Conservation (phyloP, 768 basidiomycete species). For the Boletus coccyginus region DNA sequence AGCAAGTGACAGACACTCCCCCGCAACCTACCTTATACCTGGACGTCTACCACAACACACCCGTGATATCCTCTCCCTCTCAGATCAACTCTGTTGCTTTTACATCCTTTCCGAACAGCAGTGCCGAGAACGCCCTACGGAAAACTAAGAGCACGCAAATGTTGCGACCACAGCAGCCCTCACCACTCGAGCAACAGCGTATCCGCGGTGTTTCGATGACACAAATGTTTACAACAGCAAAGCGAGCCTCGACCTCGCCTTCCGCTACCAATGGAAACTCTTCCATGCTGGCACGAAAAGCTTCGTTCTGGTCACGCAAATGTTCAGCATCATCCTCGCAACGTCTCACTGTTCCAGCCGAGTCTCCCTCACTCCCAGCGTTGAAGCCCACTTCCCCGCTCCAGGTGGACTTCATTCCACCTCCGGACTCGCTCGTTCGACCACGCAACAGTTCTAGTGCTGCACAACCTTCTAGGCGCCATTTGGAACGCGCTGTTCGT, state of each 20-base stretch:
- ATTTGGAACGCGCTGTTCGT: slow-evolving; percentile 36
- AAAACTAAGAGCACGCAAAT: slow-evolving; percentile 53
- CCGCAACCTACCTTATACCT: slow-evolving; percentile 57
- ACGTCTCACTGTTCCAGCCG: slow-evolving; percentile 29
- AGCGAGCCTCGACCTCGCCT: slow-evolving; percentile 40
- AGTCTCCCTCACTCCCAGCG: slow-evolving; percentile 36
- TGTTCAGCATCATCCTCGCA: slow-evolving; percentile 36
- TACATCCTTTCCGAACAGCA: slow-evolving; percentile 19
- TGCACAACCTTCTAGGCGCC: slow-evolving; percentile 41
- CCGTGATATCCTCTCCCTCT: slow-evolving; percentile 39
- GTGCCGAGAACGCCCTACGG: slow-evolving; percentile 33
- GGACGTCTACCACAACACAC: slow-evolving; percentile 54
- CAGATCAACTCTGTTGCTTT: slow-evolving; percentile 53
- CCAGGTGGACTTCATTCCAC: slow-evolving; percentile 30
- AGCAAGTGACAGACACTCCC: slow-evolving; percentile 28
- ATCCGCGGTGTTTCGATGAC: slow-evolving; percentile 59
- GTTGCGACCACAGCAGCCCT: slow-evolving; percentile 14
- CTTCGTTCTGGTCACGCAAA: slow-evolving; percentile 69
- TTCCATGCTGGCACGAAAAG: slow-evolving; percentile 49
- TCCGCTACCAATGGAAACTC: slow-evolving; percentile 22
- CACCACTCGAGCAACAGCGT: slow-evolving; percentile 30
- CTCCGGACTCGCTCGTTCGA: slow-evolving; percentile 14
- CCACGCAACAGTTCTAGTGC: slow-evolving; percentile 20
- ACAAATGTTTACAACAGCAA: slow-evolving; percentile 38
- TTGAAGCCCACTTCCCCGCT: slow-evolving; percentile 45